Evolutionary conservation across 75 land plant genomes (phyloP).

Genomic region (Picea sitchensis): DNA sequence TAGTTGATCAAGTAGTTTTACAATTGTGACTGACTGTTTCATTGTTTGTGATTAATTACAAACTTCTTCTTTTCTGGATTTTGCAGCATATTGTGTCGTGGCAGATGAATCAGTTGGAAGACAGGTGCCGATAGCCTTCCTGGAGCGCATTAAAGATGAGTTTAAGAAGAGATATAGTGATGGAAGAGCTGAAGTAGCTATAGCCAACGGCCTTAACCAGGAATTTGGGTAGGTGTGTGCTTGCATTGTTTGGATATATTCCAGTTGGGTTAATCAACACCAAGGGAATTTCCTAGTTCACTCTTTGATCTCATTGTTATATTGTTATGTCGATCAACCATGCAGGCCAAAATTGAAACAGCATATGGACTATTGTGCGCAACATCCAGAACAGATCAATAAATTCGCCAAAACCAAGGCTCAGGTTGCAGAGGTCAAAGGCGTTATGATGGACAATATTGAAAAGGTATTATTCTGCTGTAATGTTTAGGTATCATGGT

Average conservation of each 20-base stretch:
- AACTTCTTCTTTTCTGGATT: background rate
- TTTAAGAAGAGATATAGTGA: conserved; percentile 50
- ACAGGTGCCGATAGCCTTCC: conserved; percentile 57
- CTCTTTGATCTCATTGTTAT: background rate
- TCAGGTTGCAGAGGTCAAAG: conserved; percentile 79
- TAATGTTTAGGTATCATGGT: background rate
- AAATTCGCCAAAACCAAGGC: conserved; percentile 70
- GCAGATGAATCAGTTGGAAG: conserved; percentile 62
- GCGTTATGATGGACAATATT: conserved; percentile 85
- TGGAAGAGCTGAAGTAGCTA: conserved; percentile 53
- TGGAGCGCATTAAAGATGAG: conserved; percentile 68
- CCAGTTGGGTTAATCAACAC: background rate
- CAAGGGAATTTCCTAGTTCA: background rate
- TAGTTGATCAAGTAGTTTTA: background rate
- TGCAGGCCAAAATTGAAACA: conserved; percentile 67
- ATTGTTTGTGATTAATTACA: background rate
- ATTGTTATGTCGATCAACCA: background rate
- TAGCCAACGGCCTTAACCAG: conserved; percentile 50
- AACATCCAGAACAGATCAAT: conserved; percentile 77
- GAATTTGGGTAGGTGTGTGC: conserved; percentile 48
- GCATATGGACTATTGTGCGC: conserved; percentile 73
- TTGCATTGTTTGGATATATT: background rate
- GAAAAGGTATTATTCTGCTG: conserved; percentile 48
- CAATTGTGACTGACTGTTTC: background rate
- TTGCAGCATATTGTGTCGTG: conserved; percentile 59